phyloP scores from a whole-genome alignment of 2,329 filamentous ascomycete genomes.

The Pseudogymnoascus sp. region DNA sequence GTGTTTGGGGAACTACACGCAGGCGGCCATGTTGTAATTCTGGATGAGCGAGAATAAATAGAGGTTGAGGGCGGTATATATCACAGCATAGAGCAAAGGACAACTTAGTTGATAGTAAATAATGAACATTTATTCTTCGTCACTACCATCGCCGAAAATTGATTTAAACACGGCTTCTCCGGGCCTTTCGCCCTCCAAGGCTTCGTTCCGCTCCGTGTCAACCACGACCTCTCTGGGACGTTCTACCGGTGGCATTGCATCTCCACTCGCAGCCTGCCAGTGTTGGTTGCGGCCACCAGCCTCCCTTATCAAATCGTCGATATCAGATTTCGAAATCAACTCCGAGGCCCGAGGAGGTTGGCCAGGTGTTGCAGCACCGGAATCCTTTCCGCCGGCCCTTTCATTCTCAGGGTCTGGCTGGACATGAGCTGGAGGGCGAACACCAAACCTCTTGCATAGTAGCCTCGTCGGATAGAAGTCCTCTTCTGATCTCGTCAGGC shows the following conservation, averaged over 20 bases:
- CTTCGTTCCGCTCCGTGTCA: conserved; percentile 70
- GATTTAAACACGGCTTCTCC: conserved; percentile 79
- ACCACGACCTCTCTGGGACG: conserved; percentile 36
- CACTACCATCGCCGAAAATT: conserved; percentile 86
- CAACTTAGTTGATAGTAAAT: not conserved
- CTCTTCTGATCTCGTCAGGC: conserved; percentile 65
- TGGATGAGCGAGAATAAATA: not conserved
- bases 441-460: conserved; percentile 90
- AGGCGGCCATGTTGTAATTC: not conserved
- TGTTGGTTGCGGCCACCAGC: conserved; percentile 28
- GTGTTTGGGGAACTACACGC: not conserved
- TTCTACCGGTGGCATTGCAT: conserved; percentile 14
- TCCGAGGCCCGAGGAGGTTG: conserved; percentile 33
- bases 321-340: conserved; percentile 45
- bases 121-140: conserved; percentile 40
- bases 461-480: conserved; percentile 76
- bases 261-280: conserved; percentile 14
- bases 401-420: conserved; percentile 40
- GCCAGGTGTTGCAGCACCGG: conserved; percentile 12
- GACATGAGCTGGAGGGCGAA: conserved; percentile 67
- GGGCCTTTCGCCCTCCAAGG: conserved; percentile 65
- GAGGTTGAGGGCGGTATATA: not conserved
- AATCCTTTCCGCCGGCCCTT: conserved; percentile 20
- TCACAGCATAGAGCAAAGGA: not conserved
- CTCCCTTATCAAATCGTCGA: conserved; percentile 48